Evolutionary conservation across 1,139 yeast species (phyloP), one percentile per base, ranked within the genome.

Genomic region (Scheffersomyces illinoinensis): DNA sequence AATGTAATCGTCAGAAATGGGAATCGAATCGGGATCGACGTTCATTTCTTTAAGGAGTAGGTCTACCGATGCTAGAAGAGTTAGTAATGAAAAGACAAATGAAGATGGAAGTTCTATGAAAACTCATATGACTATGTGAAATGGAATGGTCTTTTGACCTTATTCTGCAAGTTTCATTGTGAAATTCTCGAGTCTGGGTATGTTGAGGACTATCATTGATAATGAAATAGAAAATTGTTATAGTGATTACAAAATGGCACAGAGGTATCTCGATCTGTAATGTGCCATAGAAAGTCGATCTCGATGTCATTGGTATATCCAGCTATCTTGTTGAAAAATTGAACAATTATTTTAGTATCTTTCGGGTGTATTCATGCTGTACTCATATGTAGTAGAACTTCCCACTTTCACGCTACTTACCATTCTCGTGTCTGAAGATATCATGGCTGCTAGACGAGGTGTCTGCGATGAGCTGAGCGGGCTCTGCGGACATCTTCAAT

Each of bases 361-460:
- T 17, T 48, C 24, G 26, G 51, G 19, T 48, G 33, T 6, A 24
- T 24, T 24, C 33, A 2, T 24, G 33, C 24, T 21, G 51, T 48
- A 17, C 51, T 20, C 24, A 20, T 48, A 21, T 17, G 19, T 19
- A 2, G 14, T 8, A 21, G 50, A 26, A 14, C 18, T n/a, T 49
- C 53, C 21, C 21, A 8, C 10, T 24, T 51, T 24, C 17, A 19
- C 33, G 50, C 14, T 56, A 72, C 76, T 53, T 72, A 71, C 77
- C 76, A 61, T 74, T 72, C 62, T 73, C 76, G 54, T 69, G 65
- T 56, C 66, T 68, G 60, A 73, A 72, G 53, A 72, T 60, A 59
- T 70, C 73, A 17, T 48, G 51, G 24, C 43, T 33, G 43, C 10
- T 14, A 10, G 43, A 33, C 43, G 43, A 33, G 14, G 43, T 33